Evolutionary conservation across 495 filamentous ascomycete genomes (phyloP), one percentile per base, ranked within the genome.

Genomic region (Penicillium paxilli): DNA sequence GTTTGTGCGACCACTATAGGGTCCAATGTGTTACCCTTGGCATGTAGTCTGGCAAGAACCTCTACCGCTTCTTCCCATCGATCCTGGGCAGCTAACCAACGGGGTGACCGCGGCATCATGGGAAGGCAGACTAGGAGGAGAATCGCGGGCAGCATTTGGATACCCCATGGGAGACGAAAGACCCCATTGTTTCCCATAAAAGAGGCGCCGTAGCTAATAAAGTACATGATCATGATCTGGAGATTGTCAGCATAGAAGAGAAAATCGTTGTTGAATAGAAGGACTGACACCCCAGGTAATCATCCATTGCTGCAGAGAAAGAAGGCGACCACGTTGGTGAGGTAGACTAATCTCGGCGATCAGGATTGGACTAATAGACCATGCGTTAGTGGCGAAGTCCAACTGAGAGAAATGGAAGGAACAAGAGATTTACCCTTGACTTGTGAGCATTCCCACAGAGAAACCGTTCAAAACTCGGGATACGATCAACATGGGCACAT

Each of bases 21-120:
- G 30, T 54, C 49, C 16, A 51, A 46, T 3, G 28, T 46, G 17
- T 63, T 28, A 0, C 60, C 60, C 21, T 54, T 48, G 25, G 52
- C 52, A 25, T 63, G 60, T 7, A 63, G 30, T n/a, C 80, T 76
- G 19, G 77, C 73, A 4, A 89, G 69, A 12, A 85, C 79, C 12
- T 75, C 71, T 5, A 77, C 60, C 2, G 83, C 79, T 64, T 87
- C 83, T 23, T 82, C 74, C 52, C 83, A 77, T 16, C 73, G 64
- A 32, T 82, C 79, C 58, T 82, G 80, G 20, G 84, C 63, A 26
- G 87, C 79, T 10, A 88, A 70, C 84, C 85, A 89, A 41, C 84
- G 69, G 1, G 85, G 85, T 0, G 82, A 85, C 58, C 87, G 84
- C 7, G 85, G 86, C 28, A 86, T 70, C 50, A 74, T 67, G 22